Conservation (phyloP, 768 basidiomycete species). For the Naganishia vaughanmartiniae region DNA sequence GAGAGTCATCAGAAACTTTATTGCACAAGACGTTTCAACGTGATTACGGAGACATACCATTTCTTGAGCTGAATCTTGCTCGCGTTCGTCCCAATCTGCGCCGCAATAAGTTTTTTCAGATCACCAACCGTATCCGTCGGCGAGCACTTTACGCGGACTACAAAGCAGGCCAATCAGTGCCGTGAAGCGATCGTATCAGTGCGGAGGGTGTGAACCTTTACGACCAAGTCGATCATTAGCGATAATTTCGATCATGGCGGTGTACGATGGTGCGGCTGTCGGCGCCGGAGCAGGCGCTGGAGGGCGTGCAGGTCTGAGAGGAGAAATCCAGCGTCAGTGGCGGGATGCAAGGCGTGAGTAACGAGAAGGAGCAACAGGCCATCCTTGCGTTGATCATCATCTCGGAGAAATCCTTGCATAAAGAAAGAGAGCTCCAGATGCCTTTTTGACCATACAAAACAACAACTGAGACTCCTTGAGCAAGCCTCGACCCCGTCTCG, state of each 20-base stretch:
- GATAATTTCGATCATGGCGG: slow-evolving; percentile 64
- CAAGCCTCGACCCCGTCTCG: too few species aligned
- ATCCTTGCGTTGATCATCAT: too few species aligned
- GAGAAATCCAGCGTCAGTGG: neutral
- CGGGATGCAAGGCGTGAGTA: too few species aligned
- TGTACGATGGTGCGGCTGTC: slow-evolving; percentile 32
- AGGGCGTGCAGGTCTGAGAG: slow-evolving; percentile 25
- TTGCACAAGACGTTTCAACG: too few species aligned
- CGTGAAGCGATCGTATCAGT: too few species aligned
- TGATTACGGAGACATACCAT: slow-evolving; percentile 75
- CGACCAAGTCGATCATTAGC: slow-evolving; percentile 93
- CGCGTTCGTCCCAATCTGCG: slow-evolving; percentile 84
- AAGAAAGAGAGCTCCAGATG: too few species aligned
- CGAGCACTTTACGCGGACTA: slow-evolving; percentile 88
- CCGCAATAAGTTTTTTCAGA: slow-evolving; percentile 92
- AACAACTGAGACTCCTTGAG: too few species aligned
- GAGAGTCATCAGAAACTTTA: neutral
- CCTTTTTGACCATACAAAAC: too few species aligned
- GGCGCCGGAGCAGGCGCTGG: slow-evolving; percentile 30
- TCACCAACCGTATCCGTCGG: slow-evolving; percentile 95
- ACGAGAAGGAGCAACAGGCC: too few species aligned
- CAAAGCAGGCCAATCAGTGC: slow-evolving; percentile 13
- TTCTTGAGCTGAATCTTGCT: slow-evolving; percentile 92
- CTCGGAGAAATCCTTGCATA: too few species aligned
- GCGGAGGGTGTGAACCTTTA: slow-evolving; percentile 65